These are phyloP conservation scores for Syncephalis plumigaleata DNA, from an alignment of 371 early-diverging fungal genomes.

Conservation along the genomic window DNA sequence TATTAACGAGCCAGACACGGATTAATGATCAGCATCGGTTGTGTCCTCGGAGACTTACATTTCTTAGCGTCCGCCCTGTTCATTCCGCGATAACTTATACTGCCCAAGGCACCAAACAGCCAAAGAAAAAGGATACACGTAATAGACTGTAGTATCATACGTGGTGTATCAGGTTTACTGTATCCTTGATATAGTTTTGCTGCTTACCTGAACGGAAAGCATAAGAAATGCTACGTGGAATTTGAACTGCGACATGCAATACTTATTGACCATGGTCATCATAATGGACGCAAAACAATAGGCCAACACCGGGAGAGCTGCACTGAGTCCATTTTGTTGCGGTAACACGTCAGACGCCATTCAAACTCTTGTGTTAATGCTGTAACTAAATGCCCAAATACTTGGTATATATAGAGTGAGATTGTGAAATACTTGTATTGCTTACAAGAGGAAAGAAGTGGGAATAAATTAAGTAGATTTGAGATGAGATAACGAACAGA, in stretches of 20 bases:
- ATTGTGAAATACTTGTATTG: no score
- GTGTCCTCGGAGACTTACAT: conserved; percentile 10
- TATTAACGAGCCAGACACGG: conserved; percentile 7
- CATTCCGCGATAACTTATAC: conserved; percentile 13
- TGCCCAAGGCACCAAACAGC: conserved; percentile 11
- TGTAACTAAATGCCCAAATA: no score
- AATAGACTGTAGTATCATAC: conserved; percentile 14
- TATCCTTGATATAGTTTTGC: no score
- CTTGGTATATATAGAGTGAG: no score
- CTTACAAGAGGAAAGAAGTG: no score
- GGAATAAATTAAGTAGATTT: no score
- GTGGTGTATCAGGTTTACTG: no score
- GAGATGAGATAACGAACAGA: no score
- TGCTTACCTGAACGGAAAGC: conserved; percentile 61
- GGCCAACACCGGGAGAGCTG: background rate
- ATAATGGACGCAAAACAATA: conserved; percentile 51
- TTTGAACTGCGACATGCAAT: conserved; percentile 71
- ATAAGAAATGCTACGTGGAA: conserved; percentile 85
- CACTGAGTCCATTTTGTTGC: background rate
- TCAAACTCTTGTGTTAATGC: no score
- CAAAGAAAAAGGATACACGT: conserved; percentile 17
- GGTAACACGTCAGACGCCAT: no score
- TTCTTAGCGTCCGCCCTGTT: conserved; percentile 8
- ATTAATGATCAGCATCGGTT: conserved; percentile 4
- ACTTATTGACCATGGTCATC: conserved; percentile 95